These are phyloP conservation scores for Scalesia atractyloides DNA, from an alignment of 129 eudicot species.

Conservation along the genomic window DNA sequence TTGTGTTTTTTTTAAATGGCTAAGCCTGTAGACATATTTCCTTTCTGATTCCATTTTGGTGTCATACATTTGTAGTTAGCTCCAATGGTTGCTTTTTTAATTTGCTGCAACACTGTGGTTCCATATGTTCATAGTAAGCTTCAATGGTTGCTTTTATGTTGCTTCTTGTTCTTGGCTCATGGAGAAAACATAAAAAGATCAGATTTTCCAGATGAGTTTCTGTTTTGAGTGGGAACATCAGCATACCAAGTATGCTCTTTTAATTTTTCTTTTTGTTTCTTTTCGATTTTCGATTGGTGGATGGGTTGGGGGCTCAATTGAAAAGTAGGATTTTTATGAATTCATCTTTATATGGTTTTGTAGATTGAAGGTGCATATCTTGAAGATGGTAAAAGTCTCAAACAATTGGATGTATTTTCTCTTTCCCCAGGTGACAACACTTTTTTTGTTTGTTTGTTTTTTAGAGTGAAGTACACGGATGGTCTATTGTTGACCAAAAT, in stretches of 20 bases:
- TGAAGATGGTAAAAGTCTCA: conserved; percentile 79
- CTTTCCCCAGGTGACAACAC: conserved; percentile 44
- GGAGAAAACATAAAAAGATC: conserved; percentile 42
- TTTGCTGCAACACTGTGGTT: not conserved
- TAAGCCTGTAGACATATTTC: not conserved
- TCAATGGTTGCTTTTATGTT: conserved; percentile 18
- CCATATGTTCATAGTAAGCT: not conserved
- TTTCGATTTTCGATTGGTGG: not conserved
- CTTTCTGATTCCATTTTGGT: no score
- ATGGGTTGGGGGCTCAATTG: not conserved
- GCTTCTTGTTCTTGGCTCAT: conserved; percentile 14
- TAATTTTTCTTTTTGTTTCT: not conserved
- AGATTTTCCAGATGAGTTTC: conserved; percentile 60
- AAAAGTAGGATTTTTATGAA: not conserved
- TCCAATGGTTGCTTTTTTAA: not conserved
- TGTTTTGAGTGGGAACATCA: conserved; percentile 68
- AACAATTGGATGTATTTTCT: conserved; percentile 71
- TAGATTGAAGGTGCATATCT: conserved; percentile 87
- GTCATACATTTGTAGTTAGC: no score
- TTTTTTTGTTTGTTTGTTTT: not conserved
- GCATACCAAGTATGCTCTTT: conserved; percentile 56
- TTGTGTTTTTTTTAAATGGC: no score
- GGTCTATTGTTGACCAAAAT: no score
- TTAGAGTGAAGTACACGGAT: no score
- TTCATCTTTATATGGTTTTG: not conserved